Base-by-base conservation (phyloP, 331 rosid species). In the Erythrophleum ivorense region DNA sequence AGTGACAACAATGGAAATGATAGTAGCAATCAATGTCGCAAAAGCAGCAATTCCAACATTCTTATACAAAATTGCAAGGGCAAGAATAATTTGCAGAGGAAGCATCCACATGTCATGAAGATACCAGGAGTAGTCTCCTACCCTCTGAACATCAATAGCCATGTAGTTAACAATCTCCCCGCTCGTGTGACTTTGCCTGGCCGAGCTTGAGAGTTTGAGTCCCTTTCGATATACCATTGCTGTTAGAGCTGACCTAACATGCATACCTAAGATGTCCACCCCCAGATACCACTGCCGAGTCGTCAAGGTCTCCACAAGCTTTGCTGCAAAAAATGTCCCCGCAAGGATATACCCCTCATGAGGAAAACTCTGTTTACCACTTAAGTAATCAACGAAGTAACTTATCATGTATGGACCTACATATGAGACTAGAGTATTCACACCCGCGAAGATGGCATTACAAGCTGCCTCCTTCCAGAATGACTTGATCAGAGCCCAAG, bases 51-150 rank as follows among this genome's bases (percentile, higher is more conserved):
- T 91, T 24, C 98, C 98, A 57, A 94, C 94, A 76, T 87, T 94
- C 91, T 94, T 92, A 80, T 94, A 94, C 85, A 94, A 78, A 89
- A 94, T 94, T 31, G 87, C 89, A 21, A 92, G 92, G 64, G 98
- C 98, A 58, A 94, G 92, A 76, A 85, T 85, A 77, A 94, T 94
- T 81, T 94, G 98, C 89, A 94, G 31, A 31, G 98, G 98, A 84
- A 94, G 98, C 95, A 94, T 90, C 98, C 98, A 94, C 82, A 92
- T 81, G 85, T 94, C 98, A 78, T 94, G 98, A 68, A 94, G 94
- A 80, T 94, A 94, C 97, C 97, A 92, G 21, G 98, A 92, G 87
- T 88, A 94, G 84, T 92, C 97, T 65, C 98, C 98, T 7, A 92
- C 86, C 80, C 98, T 88, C 85, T 94, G 95, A 73, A 94, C 98